A percentile compares a stretch with the other conserved stretches of the same genome.
These are phyloP conservation scores for Crithidia brevicula DNA, from an alignment of 208 protist species.

Conservation along the genomic window DNA sequence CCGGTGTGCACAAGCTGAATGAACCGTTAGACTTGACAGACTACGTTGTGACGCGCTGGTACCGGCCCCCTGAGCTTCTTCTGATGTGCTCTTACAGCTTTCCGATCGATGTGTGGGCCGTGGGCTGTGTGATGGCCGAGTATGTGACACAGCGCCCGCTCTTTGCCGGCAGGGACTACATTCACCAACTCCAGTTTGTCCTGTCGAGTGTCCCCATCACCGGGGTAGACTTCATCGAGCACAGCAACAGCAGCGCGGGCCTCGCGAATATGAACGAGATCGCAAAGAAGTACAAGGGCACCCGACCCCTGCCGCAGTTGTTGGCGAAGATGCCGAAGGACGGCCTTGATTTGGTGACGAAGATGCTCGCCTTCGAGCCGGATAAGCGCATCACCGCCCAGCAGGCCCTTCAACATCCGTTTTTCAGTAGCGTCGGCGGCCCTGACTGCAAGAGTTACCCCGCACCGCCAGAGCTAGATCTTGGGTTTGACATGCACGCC, in stretches of 20 bases:
- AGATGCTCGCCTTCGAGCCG: conserved; percentile 93
- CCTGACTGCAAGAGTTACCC: conserved; percentile 39
- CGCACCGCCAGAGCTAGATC: conserved; percentile 54
- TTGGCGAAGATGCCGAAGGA: conserved; percentile 63
- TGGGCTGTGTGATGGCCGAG: conserved; percentile 99
- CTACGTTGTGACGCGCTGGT: conserved; percentile 99
- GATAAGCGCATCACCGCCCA: conserved; percentile 86
- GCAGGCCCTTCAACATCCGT: conserved; percentile 86
- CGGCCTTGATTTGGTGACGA: conserved; percentile 85
- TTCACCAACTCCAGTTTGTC: conserved; percentile 90
- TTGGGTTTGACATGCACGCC: conserved; percentile 83
- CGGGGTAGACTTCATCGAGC: conserved; percentile 66
- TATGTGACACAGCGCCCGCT: conserved; percentile 88
- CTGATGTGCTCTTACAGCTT: conserved; percentile 93
- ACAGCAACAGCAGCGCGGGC: conserved; percentile 36
- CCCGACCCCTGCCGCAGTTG: conserved; percentile 56
- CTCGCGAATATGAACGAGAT: conserved; percentile 75
- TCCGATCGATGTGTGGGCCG: conserved; percentile 98
- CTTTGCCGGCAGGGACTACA: conserved; percentile 90
- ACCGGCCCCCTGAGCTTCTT: conserved; percentile 99
- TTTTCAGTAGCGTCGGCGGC: conserved; percentile 74
- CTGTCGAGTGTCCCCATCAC: conserved; percentile 80
- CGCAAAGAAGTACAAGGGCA: conserved; percentile 69
- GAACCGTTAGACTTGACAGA: conserved; percentile 94
- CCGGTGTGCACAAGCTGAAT: conserved; percentile 62